phyloP scores from a whole-genome alignment of 176 grass and related monocot species.

The Zizania latifolia region DNA sequence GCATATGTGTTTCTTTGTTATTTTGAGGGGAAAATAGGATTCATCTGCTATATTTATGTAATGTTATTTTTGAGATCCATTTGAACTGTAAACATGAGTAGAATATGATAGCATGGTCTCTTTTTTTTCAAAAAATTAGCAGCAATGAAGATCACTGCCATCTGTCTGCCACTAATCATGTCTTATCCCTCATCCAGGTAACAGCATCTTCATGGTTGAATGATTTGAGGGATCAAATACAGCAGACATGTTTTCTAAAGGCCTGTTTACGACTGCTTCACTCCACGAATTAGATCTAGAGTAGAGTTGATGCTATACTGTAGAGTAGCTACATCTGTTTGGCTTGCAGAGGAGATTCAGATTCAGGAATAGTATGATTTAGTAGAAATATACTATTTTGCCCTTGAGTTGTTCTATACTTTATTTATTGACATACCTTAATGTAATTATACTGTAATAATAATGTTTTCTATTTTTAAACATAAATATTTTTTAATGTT shows the following conservation, averaged over 20 bases:
- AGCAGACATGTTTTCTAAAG: conserved; percentile 86
- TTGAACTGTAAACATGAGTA: neutral
- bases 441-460: too few species aligned
- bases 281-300: too few species aligned
- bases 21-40: neutral
- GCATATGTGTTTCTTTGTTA: conserved; percentile 3
- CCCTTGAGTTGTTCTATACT: too few species aligned
- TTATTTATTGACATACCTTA: too few species aligned
- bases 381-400: too few species aligned
- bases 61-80: neutral
- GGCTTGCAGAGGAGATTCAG: too few species aligned
- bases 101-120: neutral
- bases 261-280: too few species aligned
- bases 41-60: neutral
- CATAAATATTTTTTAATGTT: too few species aligned
- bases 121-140: neutral
- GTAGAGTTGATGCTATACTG: too few species aligned
- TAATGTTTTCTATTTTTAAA: too few species aligned
- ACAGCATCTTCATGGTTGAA: conserved; percentile 99
- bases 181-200: conserved; percentile 54
- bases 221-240: conserved; percentile 95
- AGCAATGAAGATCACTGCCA: conserved; percentile 11
- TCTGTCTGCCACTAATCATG: conserved; percentile 1
- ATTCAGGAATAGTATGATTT: too few species aligned
- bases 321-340: too few species aligned